These are phyloP conservation scores for Herpetomonas muscarum DNA, from an alignment of 208 protist species.

Conservation along the genomic window DNA sequence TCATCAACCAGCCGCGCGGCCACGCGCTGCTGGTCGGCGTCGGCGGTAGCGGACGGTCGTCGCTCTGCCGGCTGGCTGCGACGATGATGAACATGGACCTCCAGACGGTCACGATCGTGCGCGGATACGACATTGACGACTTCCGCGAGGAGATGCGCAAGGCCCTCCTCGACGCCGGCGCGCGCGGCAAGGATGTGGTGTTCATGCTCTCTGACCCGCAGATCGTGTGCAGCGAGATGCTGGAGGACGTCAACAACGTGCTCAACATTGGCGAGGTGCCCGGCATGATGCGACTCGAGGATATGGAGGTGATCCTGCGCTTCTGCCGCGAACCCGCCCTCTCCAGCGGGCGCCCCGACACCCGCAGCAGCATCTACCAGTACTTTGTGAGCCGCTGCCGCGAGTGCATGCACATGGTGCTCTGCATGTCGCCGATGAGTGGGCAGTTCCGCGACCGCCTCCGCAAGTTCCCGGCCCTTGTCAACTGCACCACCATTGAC, in stretches of 20 bases:
- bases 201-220: slow-evolving; percentile 95
- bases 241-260: slow-evolving; percentile 98
- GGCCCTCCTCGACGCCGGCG: slow-evolving; percentile 77
- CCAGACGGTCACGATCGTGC: slow-evolving; percentile 86
- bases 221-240: slow-evolving; percentile 90
- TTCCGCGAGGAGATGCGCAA: slow-evolving; percentile 94
- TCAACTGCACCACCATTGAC: slow-evolving; percentile 98
- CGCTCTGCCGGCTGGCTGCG: slow-evolving; percentile 91
- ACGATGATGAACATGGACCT: slow-evolving; percentile 90
- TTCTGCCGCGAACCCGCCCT: slow-evolving; percentile 60
- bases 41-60: slow-evolving; percentile 94
- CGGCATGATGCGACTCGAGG: slow-evolving; percentile 93
- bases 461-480: slow-evolving; percentile 96
- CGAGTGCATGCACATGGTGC: slow-evolving; percentile 93
- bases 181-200: slow-evolving; percentile 78
- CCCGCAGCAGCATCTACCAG: slow-evolving; percentile 82
- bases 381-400: slow-evolving; percentile 92
- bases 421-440: slow-evolving; percentile 95
- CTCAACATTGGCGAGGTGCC: slow-evolving; percentile 97
- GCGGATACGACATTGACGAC: slow-evolving; percentile 89
- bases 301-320: slow-evolving; percentile 92
- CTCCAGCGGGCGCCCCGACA: slow-evolving; percentile 82
- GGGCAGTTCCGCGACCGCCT: slow-evolving; percentile 90
- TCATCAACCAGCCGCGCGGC: slow-evolving; percentile 94
- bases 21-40: slow-evolving; percentile 97